Evolutionary conservation across 2,329 filamentous ascomycete genomes (phyloP).

Genomic region (Didymella sp.): DNA sequence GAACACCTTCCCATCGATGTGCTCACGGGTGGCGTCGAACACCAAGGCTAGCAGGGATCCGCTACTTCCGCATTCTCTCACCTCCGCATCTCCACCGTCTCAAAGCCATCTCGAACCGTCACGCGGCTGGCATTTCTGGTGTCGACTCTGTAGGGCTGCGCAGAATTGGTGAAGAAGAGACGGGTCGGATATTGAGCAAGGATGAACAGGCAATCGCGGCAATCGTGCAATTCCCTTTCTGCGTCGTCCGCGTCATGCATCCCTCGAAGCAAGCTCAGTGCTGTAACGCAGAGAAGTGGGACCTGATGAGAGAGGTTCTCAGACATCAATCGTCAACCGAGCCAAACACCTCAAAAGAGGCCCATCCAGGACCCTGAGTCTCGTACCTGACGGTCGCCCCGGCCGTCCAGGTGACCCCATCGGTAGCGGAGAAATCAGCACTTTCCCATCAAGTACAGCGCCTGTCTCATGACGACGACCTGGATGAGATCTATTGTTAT

Average conservation of each 20-base stretch:
- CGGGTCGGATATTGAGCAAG: conserved; percentile 7
- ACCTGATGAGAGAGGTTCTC: not conserved
- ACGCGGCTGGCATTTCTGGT: conserved; percentile 10
- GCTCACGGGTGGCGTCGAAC: conserved; percentile 35
- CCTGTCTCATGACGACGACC: conserved; percentile 10
- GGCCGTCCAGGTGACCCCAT: conserved; percentile 14
- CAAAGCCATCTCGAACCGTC: conserved; percentile 15
- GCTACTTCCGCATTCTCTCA: conserved; percentile 28
- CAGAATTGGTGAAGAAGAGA: conserved; percentile 9
- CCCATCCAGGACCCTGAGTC: conserved; percentile 7
- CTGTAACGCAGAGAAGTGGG: conserved; percentile 4
- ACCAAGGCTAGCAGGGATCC: conserved; percentile 34
- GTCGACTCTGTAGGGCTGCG: conserved; percentile 15
- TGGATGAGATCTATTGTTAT: conserved; percentile 1
- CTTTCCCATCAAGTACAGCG: conserved; percentile 12
- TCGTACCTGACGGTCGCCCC: conserved; percentile 16
- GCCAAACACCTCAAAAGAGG: conserved; percentile 7
- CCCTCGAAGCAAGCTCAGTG: not conserved
- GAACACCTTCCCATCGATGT: conserved; percentile 31
- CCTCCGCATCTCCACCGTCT: conserved; percentile 24
- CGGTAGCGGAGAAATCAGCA: conserved; percentile 9
- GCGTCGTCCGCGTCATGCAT: conserved; percentile 11
- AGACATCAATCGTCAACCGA: conserved; percentile 7
- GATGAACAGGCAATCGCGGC: conserved; percentile 1
- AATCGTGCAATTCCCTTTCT: conserved; percentile 2